Conservation (phyloP, 768 basidiomycete species). For the Daedalea quercina region DNA sequence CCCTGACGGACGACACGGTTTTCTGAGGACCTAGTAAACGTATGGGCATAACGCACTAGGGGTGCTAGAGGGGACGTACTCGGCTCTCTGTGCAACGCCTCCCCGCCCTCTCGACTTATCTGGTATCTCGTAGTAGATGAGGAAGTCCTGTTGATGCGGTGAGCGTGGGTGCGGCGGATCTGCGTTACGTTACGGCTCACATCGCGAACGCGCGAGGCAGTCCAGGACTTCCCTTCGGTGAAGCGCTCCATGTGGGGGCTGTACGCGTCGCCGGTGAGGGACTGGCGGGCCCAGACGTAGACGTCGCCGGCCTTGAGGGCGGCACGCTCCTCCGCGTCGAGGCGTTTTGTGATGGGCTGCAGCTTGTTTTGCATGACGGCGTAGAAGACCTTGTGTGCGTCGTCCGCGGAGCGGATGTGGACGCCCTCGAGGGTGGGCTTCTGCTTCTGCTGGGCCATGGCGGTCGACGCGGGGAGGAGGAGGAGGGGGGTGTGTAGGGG, state of each 20-base stretch:
- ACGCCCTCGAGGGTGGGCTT: slow-evolving; percentile 65
- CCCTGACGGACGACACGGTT: slow-evolving; percentile 31
- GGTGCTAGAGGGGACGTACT: slow-evolving; percentile 9
- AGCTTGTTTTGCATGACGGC: slow-evolving; percentile 58
- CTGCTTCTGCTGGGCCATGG: slow-evolving; percentile 42
- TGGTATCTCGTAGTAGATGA: slow-evolving; percentile 69
- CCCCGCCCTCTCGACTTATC: slow-evolving; percentile 19
- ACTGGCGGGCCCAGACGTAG: slow-evolving; percentile 69
- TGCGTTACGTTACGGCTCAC: slow-evolving; percentile 8
- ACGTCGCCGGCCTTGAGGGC: slow-evolving; percentile 46
- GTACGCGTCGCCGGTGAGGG: slow-evolving; percentile 66
- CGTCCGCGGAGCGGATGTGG: slow-evolving; percentile 70
- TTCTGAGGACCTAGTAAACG: slow-evolving; percentile 28
- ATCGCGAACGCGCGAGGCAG: slow-evolving; percentile 77
- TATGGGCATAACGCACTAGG: neutral
- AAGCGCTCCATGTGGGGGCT: slow-evolving; percentile 81
- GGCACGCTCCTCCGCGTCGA: slow-evolving; percentile 64
- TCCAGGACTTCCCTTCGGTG: slow-evolving; percentile 81
- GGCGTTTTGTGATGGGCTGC: slow-evolving; percentile 67
- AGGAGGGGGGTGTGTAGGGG: no score
- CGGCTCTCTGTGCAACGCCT: slow-evolving; percentile 15
- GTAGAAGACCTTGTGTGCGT: slow-evolving; percentile 78
- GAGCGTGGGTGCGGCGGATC: neutral
- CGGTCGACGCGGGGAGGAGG: slow-evolving; percentile 7
- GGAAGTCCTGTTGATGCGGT: slow-evolving; percentile 52